Base-by-base conservation (phyloP, 352 stramenopile genomes). In the Phytophthora quininea region DNA sequence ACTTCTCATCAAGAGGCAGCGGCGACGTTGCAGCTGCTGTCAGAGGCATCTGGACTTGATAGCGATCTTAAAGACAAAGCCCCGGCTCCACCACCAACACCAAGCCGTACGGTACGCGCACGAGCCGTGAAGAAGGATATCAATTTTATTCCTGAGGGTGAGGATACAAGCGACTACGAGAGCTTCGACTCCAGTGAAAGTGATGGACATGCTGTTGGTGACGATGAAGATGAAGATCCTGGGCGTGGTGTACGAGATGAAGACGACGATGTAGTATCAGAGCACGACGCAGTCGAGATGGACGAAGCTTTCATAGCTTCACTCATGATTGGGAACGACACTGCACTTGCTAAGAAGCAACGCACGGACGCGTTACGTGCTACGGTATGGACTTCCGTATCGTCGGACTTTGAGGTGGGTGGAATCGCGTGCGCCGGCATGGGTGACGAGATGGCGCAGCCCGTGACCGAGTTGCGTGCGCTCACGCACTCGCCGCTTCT, bases 1-100 rank as follows among this genome's bases (percentile, higher is more conserved):
- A 37, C 40, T 7, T 56, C 40, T 12, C 56, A 63, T 35, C 52
- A 49, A 52, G 58, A 61, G 8, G 58, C 48, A 45, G 54, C 64
- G 8, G 48, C 38, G 11, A 61, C 45, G n/a, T 43, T 72, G 14
- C 53, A 58, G 10, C 29, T 67, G 29, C 30, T 72, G 29, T 67
- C 58, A 2, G 47, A 57, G 24, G 58, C 52, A 8, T 64, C 55
- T 1, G 51, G 63, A 10, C 27, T 48, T n/a, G 56, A 66, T 6
- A 66, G 56, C 29, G 32, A 45, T 10, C 33, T 2, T 29, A 53
- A 62, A 40, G 1, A 7, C 31, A 31, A 38, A 7, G 35, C 14
- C 31, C 6, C 50, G 14, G 50, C 8, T 29, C 8, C 43, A 27
- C 8, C 11, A 29, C 43, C 43, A 8, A 15, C 43, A 50, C n/a